Evolutionary conservation across 1,284 basidiomycete genomes (phyloP), one percentile per base, ranked within the genome.

Genomic region (Microstroma glucosiphilum): DNA sequence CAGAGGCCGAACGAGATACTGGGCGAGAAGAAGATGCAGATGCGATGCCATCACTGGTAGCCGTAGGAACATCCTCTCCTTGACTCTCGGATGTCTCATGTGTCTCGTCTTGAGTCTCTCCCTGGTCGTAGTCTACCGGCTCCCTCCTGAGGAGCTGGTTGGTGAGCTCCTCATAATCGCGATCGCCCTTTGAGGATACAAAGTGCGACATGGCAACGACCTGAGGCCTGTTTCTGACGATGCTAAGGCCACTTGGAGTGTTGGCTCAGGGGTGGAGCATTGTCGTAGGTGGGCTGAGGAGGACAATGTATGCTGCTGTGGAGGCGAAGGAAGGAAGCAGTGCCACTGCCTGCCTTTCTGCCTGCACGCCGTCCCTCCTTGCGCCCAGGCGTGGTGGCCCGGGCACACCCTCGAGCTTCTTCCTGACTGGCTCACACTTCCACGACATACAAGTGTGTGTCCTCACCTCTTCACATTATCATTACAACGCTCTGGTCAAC

Each of bases 131-230:
- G 8, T 62, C 42, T 12, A 70, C 60, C 7, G 72, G 66, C 21
- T 66, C 61, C 54, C 66, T 60, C 11, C 65, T 67, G 40, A 76
- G 65, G 41, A 78, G 69, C 63, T 76, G 72, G 41, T 70, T 65
- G 61, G 74, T 66, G 9, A 78, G 60, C 40, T 71, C 65, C 49
- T 71, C 73, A 60, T 71, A 78, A 64, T 75, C 70, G 8, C 70
- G 64, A 1, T 71, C 70, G 26, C 66, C 66, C 25, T 67, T 67
- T 37, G 67, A 62, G 21, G 75, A 76, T 26, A 78, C 70, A 51
- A 78, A 78, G 56, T 75, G 76, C 41, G 76, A 74, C 76, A 78
- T 78, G 58, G 9, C 30, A 9, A 37, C 30, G 30, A 37, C 30
- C 30, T 37, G 9, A 37, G 30, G 30, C 30, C 30, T 37, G 30